Evolutionary conservation across 192 early-diverging fungal species (phyloP).

Genomic region (Backusella parvicylindrica): DNA sequence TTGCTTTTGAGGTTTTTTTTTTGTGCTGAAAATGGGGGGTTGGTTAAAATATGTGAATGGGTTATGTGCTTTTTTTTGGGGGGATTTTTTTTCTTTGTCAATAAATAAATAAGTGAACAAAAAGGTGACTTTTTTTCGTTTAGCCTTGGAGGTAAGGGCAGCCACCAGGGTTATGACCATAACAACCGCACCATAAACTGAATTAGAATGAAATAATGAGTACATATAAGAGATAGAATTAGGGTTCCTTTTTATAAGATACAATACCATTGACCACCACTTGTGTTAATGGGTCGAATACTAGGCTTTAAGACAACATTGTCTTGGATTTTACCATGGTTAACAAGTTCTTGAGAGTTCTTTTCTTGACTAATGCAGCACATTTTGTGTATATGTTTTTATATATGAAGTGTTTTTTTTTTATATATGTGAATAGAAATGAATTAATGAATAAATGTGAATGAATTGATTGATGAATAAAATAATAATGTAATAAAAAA

Average conservation of each 20-base stretch:
- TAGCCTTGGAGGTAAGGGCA: neutral
- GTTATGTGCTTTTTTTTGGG: neutral
- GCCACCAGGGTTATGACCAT: conserved; percentile 4
- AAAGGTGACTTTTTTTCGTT: neutral
- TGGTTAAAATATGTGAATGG: neutral
- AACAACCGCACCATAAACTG: conserved; percentile 15
- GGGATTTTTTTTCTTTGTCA: neutral
- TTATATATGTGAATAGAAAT: neutral
- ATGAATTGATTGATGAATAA: neutral
- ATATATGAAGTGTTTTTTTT: neutral
- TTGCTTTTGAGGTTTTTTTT: neutral
- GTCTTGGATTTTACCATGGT: neutral
- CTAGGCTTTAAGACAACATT: neutral
- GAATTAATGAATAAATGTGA: neutral
- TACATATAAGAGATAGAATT: no score
- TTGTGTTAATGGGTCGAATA: neutral
- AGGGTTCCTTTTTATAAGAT: no score
- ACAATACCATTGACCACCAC: neutral
- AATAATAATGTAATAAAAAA: neutral
- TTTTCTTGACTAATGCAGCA: neutral
- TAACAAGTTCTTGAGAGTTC: neutral
- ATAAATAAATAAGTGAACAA: neutral
- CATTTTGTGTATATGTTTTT: neutral
- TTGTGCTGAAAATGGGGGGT: neutral
- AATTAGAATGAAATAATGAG: no score